Base-by-base conservation (phyloP, 345 rosid genomes). In the Boechera divaricarpa region DNA sequence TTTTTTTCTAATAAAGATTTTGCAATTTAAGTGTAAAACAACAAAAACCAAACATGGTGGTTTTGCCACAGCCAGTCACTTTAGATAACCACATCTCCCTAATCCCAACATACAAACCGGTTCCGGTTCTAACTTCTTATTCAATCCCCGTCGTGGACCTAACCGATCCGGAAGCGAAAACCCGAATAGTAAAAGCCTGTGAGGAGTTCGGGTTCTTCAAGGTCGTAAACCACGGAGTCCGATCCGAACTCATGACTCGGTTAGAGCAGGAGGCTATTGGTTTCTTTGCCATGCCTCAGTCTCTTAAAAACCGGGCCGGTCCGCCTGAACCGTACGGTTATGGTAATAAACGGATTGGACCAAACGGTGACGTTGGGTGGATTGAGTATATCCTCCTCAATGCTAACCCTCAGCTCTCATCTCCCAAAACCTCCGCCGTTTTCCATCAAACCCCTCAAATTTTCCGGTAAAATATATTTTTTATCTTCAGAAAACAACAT, bases 241-340 rank as follows among this genome's bases (percentile, higher is more conserved):
- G 82, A 67, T 36, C 73, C 67, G 94, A 86, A 57, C 73, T 85
- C 69, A 80, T 85, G 82, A 39, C 79, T 71, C 71, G 81, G 47
- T 70, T 91, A 79, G 97, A 91, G 77, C 18, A 76, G 21, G 88
- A 86, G 29, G 92, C 98, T 21, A 10, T 74, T 10, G 71, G 63
- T 16, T 91, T 94, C 86, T 94, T 94, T 45, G 58, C 76, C 35
- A 83, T 84, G 28, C 92, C 97, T 7, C 91, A 87, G 57, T 76
- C 91, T 10, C 86, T 82, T 33, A 94, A 94, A 77, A 91, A 86
- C 80, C 79, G 16, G 35, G 85, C 87, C 13, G 89, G 97, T 18
- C 97, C 96, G 6, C 91, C 97, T n/a, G 81, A 82, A 77, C 98
- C 97, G 51, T 91, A 86, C 38, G 98, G 98, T 62, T 94, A 94